Conservation (phyloP, 1,284 basidiomycete species). For the Cryptococcus wingfieldii region DNA sequence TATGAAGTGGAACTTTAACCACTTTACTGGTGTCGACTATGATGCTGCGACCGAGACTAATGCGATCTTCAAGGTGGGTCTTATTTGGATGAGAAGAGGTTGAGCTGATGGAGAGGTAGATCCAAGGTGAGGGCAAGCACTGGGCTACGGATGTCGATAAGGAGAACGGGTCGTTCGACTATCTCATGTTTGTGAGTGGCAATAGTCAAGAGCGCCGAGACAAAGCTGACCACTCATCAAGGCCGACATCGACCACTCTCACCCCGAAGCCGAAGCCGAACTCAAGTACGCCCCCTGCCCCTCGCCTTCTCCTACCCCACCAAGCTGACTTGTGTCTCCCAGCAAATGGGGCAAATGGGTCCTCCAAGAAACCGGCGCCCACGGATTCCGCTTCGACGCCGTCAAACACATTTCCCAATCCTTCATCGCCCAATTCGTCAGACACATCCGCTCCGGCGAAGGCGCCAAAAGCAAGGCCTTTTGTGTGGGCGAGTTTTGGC, state of each 20-base stretch:
- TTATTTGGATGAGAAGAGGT: background rate
- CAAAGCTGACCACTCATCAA: background rate
- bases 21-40: constrained; percentile 73
- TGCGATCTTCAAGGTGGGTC: constrained; percentile 54
- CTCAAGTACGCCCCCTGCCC: constrained; percentile 25
- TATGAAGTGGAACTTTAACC: constrained; percentile 55
- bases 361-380: constrained; percentile 67
- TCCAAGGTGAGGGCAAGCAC: constrained; percentile 56
- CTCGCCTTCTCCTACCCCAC: background rate
- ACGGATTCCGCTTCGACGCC: constrained; percentile 81
- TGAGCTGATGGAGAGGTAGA: constrained; percentile 26
- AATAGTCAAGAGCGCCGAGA: background rate
- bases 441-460: constrained; percentile 51
- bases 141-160: constrained; percentile 54
- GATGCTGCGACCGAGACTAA: constrained; percentile 65
- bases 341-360: constrained; percentile 58
- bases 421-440: constrained; percentile 57
- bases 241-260: constrained; percentile 63
- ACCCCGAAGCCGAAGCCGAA: constrained; percentile 62
- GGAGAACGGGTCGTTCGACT: constrained; percentile 50
- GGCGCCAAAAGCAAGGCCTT: constrained; percentile 51
- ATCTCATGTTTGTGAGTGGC: constrained; percentile 46
- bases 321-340: background rate
- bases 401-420: constrained; percentile 59
- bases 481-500: constrained; percentile 57